phyloP scores from a whole-genome alignment of 2,329 filamentous ascomycete species.

The Diaporthe capsici region DNA sequence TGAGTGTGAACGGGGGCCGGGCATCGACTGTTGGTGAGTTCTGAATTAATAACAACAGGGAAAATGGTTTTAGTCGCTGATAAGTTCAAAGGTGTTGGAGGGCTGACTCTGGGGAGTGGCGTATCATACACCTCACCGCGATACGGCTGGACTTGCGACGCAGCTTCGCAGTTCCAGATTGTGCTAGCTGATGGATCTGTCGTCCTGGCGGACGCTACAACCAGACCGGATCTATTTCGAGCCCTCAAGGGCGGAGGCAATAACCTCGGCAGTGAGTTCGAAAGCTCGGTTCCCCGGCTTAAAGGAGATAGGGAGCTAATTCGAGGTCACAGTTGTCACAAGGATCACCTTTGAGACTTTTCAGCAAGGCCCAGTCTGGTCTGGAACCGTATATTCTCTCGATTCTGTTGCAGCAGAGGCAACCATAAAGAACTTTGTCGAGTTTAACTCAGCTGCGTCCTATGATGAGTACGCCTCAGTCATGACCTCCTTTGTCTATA shows the following conservation, averaged over 20 bases:
- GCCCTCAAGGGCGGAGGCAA: neutral
- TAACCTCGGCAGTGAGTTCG: neutral
- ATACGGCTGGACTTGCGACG: neutral
- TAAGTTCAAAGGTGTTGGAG: neutral
- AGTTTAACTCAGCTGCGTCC: neutral
- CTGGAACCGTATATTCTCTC: neutral
- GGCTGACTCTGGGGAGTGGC: neutral
- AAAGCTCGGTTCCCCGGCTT: too few relatives aligned
- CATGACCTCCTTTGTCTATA: conserved; percentile 7
- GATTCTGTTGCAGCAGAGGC: neutral
- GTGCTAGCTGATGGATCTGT: neutral
- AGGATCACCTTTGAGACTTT: conserved; percentile 40
- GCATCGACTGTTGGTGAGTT: conserved; percentile 14
- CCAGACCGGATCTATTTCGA: neutral
- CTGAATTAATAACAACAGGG: too few relatives aligned
- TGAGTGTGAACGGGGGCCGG: conserved; percentile 39
- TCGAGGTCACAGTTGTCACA: conserved; percentile 39
- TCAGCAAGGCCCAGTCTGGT: conserved; percentile 22
- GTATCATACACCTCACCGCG: neutral
- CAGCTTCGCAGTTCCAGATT: neutral
- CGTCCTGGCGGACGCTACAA: neutral
- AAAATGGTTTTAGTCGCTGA: too few relatives aligned
- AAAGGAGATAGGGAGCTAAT: too few relatives aligned
- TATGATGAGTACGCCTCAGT: conserved; percentile 18
- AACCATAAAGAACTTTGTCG: neutral